A percentile compares a stretch with the other conserved stretches of the same genome.
Conservation (phyloP, 345 rosid species). For the Balakata baccata region DNA sequence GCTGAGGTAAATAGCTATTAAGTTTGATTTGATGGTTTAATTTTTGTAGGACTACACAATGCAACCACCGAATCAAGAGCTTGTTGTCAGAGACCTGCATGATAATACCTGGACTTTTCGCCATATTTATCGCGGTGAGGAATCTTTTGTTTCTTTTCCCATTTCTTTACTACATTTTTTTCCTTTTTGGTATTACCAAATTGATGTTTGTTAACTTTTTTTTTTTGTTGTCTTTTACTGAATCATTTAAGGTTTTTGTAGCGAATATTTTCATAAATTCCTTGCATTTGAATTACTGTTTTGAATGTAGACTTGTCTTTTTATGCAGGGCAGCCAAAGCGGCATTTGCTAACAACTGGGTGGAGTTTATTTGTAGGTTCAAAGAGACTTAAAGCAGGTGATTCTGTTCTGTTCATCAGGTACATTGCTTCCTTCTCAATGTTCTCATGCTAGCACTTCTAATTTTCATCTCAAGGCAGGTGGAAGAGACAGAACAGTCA, state of each 20-base stretch:
- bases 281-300: not conserved
- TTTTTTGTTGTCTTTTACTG: not conserved
- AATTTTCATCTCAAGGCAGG: not conserved
- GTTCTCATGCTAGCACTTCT: not conserved
- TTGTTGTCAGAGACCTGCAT: slow-evolving; percentile 88
- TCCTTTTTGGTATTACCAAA: not conserved
- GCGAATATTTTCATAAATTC: not conserved
- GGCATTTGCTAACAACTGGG: slow-evolving; percentile 95
- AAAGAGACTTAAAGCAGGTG: slow-evolving; percentile 93
- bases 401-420: slow-evolving; percentile 94
- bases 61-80: slow-evolving; percentile 97
- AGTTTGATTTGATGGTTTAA: not conserved
- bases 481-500: not conserved
- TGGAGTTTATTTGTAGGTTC: slow-evolving; percentile 98
- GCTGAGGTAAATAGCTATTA: not conserved
- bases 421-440: slow-evolving; percentile 23
- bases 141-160: slow-evolving; percentile 10
- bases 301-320: slow-evolving; percentile 8
- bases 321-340: slow-evolving; percentile 89
- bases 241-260: not conserved
- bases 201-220: not conserved
- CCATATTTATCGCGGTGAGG: slow-evolving; percentile 85
- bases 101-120: slow-evolving; percentile 97
- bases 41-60: slow-evolving; percentile 69
- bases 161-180: not conserved